Base-by-base conservation (phyloP, 441 rosid species). In the California macrophylla region DNA sequence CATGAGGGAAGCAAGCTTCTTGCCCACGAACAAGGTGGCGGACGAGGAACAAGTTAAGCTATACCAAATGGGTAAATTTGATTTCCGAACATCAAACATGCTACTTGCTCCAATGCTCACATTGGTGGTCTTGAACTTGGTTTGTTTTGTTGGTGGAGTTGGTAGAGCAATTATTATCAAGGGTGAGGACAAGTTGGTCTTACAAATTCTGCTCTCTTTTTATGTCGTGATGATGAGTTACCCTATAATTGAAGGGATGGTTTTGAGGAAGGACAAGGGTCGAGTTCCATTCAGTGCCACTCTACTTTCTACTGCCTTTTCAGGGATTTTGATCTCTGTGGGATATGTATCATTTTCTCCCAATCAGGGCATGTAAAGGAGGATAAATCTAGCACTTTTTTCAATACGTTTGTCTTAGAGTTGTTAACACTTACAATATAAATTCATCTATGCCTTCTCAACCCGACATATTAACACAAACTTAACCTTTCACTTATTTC, bases 171-270 rank as follows among this genome's bases (percentile, higher is more conserved):
- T 70, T 1, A 18, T 70, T 1, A 28, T 73, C 42, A 40, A 24
- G 13, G 64, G 26, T 25, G 72, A 73, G 71, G 7, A 84, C 10
- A 71, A 66, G 40, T 34, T 79, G 79, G 62, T 71, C 15, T 66
- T 79, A 13, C 87, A 81, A 66, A 26, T 76, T 32, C 29, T 76
- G 20, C 64, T 81, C 18, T 67, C 83, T 16, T 30, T 64, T 34
- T 83, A 72, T 65, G 66, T 81, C 70, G 6, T 74, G 47, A 6
- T 34, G 7, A 64, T 76, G 69, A 72, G 73, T 45, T 79, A 74
- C 18, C 85, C 85, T 15, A 56, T 78, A 23, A 66, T 79, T 69
- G 82, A 81, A 64, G 87, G 82, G 4, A 77, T 81, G 80, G 23
- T 62, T 9, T 32, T 66, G 30, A 74, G 82, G 74, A 79, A 76